phyloP scores from a whole-genome alignment of 257 asterid genomes.

The Prunella vulgaris region DNA sequence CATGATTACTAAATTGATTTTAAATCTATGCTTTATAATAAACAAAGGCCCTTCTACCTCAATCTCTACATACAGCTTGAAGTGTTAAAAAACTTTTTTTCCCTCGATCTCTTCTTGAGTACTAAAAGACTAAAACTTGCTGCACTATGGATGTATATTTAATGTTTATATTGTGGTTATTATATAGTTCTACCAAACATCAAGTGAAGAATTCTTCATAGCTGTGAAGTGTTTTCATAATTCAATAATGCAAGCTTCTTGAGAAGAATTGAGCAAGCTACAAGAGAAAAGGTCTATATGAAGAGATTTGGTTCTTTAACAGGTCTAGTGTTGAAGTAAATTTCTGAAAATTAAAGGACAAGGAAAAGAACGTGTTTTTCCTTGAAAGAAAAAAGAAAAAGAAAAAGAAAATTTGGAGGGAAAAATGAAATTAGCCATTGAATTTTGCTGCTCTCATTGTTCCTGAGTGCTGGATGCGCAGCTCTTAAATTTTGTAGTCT shows the following conservation, averaged over 20 bases:
- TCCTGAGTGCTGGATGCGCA: constrained; percentile 6
- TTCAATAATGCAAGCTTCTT: constrained; percentile 17
- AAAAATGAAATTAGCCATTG: neutral
- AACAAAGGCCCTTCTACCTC: neutral
- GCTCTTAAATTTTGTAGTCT: neutral
- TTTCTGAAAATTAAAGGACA: constrained; percentile 1
- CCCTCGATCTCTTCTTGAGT: neutral
- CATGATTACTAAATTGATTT: neutral
- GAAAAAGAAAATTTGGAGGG: neutral
- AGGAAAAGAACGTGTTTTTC: neutral
- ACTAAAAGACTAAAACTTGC: neutral
- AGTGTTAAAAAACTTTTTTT: neutral
- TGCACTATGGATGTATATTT: neutral
- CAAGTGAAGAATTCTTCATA: constrained; percentile 19
- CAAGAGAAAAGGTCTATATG: constrained; percentile 9
- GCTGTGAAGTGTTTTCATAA: constrained; percentile 12
- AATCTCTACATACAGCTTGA: neutral
- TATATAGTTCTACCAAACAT: constrained; percentile 13
- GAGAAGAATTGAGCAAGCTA: constrained; percentile 7
- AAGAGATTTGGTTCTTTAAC: constrained; percentile 6
- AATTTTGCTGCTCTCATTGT: neutral
- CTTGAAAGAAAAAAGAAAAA: neutral
- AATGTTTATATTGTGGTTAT: neutral
- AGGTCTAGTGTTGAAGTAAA: neutral
- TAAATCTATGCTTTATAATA: neutral